Conservation (phyloP, 1,284 basidiomycete genomes). For the Trametes hirsuta region DNA sequence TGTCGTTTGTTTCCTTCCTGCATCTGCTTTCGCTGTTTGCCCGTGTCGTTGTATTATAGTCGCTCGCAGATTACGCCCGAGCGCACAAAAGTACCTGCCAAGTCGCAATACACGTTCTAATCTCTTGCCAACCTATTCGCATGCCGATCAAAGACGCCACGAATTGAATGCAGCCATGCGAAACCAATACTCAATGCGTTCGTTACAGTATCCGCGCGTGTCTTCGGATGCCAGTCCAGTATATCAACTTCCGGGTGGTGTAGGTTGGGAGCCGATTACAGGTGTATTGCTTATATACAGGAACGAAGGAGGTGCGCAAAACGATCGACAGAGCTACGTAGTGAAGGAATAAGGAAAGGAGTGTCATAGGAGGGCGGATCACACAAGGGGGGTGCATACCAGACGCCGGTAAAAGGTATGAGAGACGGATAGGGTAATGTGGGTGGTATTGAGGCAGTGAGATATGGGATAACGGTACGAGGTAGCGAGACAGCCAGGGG, state of each 20-base stretch:
- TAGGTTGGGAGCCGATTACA: constrained; percentile 5
- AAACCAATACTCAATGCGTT: too few species aligned
- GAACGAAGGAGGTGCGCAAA: constrained; percentile 6
- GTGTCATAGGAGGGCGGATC: neutral
- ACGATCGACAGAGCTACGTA: constrained; percentile 1
- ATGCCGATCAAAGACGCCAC: too few species aligned
- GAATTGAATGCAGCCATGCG: too few species aligned
- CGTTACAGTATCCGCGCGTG: neutral
- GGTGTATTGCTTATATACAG: constrained; percentile 5
- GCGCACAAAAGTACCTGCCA: constrained; percentile 15
- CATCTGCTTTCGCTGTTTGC: constrained; percentile 15
- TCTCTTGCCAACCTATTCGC: neutral
- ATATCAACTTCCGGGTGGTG: neutral
- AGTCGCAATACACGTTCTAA: constrained; percentile 14
- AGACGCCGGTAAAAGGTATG: constrained; percentile 9
- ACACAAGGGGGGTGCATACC: constrained; percentile 1
- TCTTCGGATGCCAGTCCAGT: neutral
- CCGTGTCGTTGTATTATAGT: constrained; percentile 15
- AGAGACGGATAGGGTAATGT: neutral
- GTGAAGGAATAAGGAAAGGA: neutral
- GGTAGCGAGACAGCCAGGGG: neutral
- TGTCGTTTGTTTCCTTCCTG: neutral
- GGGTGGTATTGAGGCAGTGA: neutral
- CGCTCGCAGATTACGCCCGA: neutral
- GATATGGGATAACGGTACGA: neutral